phyloP scores from a whole-genome alignment of 805 yeast species.

The Spathaspora gorwiae region DNA sequence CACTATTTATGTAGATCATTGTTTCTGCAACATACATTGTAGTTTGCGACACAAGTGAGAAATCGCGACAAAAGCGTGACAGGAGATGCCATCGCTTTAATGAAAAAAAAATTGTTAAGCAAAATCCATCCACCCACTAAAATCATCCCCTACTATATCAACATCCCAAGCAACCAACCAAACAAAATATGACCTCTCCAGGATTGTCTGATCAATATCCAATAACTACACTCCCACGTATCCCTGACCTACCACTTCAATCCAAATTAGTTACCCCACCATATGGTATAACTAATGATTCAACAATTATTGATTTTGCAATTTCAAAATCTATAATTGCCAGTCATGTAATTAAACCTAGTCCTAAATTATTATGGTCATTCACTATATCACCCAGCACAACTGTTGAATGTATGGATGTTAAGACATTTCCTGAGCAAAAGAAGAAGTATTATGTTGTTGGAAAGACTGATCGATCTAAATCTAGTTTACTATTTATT shows the following conservation, averaged over 20 bases:
- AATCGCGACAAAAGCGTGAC: neutral
- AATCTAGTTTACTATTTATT: conserved; percentile 21
- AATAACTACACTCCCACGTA: conserved; percentile 28
- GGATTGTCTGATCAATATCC: conserved; percentile 27
- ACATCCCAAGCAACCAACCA: neutral
- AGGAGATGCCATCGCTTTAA: conserved; percentile 4
- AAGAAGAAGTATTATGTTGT: conserved; percentile 26
- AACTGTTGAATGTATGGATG: conserved; percentile 39
- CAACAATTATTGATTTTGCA: conserved; percentile 44
- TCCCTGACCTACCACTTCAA: conserved; percentile 22
- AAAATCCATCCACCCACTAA: neutral
- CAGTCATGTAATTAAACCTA: conserved; percentile 48
- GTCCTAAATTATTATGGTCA: conserved; percentile 56
- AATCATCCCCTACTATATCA: neutral
- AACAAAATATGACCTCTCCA: conserved; percentile 9
- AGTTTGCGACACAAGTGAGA: neutral
- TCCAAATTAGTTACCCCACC: conserved; percentile 21
- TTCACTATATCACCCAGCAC: conserved; percentile 48
- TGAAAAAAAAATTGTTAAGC: neutral
- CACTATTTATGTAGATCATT: too few relatives aligned
- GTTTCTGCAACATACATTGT: too few relatives aligned
- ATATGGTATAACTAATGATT: conserved; percentile 13
- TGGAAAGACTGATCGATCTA: conserved; percentile 36
- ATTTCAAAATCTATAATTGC: conserved; percentile 51
- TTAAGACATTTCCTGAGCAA: conserved; percentile 4